Evolutionary conservation across 768 basidiomycete genomes (phyloP), one percentile per base, ranked within the genome.

Genomic region (Tulasnella sp.): DNA sequence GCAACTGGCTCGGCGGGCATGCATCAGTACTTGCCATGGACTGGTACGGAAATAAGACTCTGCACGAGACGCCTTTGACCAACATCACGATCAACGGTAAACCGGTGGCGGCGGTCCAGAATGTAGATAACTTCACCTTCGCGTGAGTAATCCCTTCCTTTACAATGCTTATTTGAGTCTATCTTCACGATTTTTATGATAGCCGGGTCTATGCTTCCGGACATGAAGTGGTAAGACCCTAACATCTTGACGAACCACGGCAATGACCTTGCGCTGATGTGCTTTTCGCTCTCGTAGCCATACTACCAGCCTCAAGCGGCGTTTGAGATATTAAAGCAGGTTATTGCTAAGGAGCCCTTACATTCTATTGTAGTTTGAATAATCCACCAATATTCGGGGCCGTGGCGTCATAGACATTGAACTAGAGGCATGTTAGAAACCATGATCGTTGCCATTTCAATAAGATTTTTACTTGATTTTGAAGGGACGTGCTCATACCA

Each of bases 71-170:
- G 53, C 70, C 72, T 12, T 72, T 75, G 15, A 74, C 63, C 3
- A 82, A 82, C 61, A 82, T 84, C 71, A 82, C 82, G 0, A 75
- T 84, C 25, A 53, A 73, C 38, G 80, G 76, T 1, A 68, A 66
- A 4, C 63, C 79, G 0, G 76, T 84, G 3, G 83, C 80, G 0
- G 77, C 80, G 0, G 73, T 83, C 17, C 76, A 81, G 66, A 83
- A 83, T 52, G 78, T 84, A 31, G 80, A 80, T 62, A 81, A 81
- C 60, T 83, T 84, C 65, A 73, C 79, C 0, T 85, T 84, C 67
- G 83, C 81, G 81, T 83, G 59, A 64, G 81, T 76, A 22, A 8
- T 41, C 44, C 15, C 19, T 34, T 12, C 38, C 21, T 19, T 1
- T 49, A 21, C 30, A 31, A 42, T 45, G 42, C 34, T 3, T 3